Base-by-base conservation (phyloP, 257 asterid species). In the Salvia hispanica region DNA sequence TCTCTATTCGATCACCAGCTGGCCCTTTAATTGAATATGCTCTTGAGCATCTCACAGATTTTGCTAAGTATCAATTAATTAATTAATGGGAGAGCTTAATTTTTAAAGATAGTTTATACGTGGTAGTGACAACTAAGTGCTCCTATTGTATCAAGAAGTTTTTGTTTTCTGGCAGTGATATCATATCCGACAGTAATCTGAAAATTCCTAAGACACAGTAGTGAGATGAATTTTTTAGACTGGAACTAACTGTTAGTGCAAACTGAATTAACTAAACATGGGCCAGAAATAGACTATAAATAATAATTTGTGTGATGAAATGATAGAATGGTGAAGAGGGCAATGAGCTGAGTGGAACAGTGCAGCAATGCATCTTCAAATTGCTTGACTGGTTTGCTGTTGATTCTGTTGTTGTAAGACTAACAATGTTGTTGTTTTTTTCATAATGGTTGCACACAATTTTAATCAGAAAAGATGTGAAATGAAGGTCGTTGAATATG, bases 331-430 rank as follows among this genome's bases (percentile, higher is more conserved):
- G 71, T 34, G 7, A 76, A 67, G 50, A 67, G 71, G 37, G 65
- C 21, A 65, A 64, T 31, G 14, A 76, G 56, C 66, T 81, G 64
- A 67, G 9, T 50, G 40, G 15, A 51, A 52, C 67, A 16, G 14
- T 65, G 58, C 46, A 55, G 78, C 14, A 64, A 12, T 54, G 84
- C 81, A 62, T 83, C 85, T 73, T 46, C 78, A 67, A 88, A 86
- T 51, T 68, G 81, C 67, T 74, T 67, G 74, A 66, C 36, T 44
- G 95, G 87, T 47, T 67, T 77, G 57, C 80, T 77, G 57, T 79
- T 69, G 56, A 58, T 73, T 72, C 80, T 76, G 61, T 66, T 76
- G 47, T 66, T 77, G 47, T 64, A n/a, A n/a, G n/a, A n/a, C n/a
- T n/a, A n/a, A n/a, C n/a, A n/a, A n/a, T n/a, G n/a, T n/a, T n/a